Evolutionary conservation across 2,329 filamentous ascomycete species (phyloP).

Genomic region (Plenodomus lindquistii): DNA sequence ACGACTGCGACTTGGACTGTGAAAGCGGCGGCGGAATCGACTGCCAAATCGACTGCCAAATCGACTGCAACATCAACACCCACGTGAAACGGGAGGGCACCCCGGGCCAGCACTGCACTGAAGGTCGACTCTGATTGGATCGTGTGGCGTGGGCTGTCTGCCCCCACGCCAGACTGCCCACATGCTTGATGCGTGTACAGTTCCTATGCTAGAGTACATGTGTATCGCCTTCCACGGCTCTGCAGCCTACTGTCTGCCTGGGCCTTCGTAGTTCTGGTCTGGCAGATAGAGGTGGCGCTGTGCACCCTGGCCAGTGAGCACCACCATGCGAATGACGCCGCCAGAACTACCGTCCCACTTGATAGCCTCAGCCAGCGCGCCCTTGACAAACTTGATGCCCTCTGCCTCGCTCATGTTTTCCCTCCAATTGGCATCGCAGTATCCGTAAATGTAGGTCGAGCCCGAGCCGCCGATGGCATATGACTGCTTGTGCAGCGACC

Average conservation of each 20-base stretch:
- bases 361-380: constrained; percentile 88
- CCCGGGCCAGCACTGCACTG: background rate
- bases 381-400: constrained; percentile 91
- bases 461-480: constrained; percentile 96
- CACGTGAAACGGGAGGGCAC: constrained; percentile 4
- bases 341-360: constrained; percentile 99
- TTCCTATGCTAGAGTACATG: constrained; percentile 6
- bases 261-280: constrained; percentile 80
- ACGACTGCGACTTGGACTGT: too few relatives aligned
- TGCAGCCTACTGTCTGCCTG: constrained; percentile 55
- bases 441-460: constrained; percentile 99
- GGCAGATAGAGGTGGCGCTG: constrained; percentile 94
- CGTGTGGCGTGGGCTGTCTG: constrained; percentile 1
- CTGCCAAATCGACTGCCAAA: too few relatives aligned
- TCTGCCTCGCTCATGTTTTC: constrained; percentile 93
- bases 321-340: constrained; percentile 97
- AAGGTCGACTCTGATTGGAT: constrained; percentile 10
- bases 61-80: background rate
- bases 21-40: too few relatives aligned
- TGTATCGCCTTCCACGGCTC: constrained; percentile 2
- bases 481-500: constrained; percentile 94
- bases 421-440: constrained; percentile 94
- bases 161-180: constrained; percentile 10
- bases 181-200: constrained; percentile 11
- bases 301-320: constrained; percentile 86